Evolutionary conservation across 108 stramenopile species (phyloP).

Genomic region (Fistulifera pelliculosa): DNA sequence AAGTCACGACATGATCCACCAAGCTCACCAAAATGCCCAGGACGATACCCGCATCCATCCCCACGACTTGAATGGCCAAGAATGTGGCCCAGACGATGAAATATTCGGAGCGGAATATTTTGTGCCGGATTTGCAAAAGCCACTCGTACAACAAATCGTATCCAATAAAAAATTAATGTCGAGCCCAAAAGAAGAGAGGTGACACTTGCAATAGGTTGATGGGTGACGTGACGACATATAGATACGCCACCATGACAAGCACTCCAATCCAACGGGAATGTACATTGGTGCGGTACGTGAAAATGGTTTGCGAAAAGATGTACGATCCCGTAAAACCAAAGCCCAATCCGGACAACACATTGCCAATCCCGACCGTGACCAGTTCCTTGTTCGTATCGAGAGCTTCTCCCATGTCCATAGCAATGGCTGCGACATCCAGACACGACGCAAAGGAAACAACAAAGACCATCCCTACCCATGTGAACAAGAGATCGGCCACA

Average conservation of each 20-base stretch:
- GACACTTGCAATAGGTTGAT: conserved; percentile 68
- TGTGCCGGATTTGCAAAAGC: conserved; percentile 76
- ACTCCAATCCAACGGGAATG: conserved; percentile 68
- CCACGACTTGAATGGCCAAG: conserved; percentile 72
- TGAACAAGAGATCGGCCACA: conserved; percentile 48
- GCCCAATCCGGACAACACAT: conserved; percentile 73
- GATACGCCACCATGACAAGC: conserved; percentile 53
- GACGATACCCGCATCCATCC: conserved; percentile 78
- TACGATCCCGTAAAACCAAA: conserved; percentile 92
- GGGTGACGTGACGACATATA: conserved; percentile 59
- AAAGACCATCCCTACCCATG: conserved; percentile 93
- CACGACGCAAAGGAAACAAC: conserved; percentile 96
- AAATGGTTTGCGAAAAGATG: conserved; percentile 98
- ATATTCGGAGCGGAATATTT: conserved; percentile 78
- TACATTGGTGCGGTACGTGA: conserved; percentile 88
- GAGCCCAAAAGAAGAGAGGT: conserved; percentile 92
- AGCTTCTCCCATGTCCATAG: conserved; percentile 83
- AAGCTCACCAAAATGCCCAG: conserved; percentile 64
- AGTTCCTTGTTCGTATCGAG: conserved; percentile 89
- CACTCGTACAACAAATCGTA: conserved; percentile 91
- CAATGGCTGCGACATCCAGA: conserved; percentile 90
- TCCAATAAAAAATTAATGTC: conserved; percentile 87
- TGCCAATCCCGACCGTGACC: conserved; percentile 87
- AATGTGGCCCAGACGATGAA: conserved; percentile 73
- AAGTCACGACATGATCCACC: conserved; percentile 68